Percentiles rank a stretch among this genome's conserved stretches.
Evolutionary conservation across 257 asterid genomes (phyloP).

Genomic region (Cynanchum wilfordii): DNA sequence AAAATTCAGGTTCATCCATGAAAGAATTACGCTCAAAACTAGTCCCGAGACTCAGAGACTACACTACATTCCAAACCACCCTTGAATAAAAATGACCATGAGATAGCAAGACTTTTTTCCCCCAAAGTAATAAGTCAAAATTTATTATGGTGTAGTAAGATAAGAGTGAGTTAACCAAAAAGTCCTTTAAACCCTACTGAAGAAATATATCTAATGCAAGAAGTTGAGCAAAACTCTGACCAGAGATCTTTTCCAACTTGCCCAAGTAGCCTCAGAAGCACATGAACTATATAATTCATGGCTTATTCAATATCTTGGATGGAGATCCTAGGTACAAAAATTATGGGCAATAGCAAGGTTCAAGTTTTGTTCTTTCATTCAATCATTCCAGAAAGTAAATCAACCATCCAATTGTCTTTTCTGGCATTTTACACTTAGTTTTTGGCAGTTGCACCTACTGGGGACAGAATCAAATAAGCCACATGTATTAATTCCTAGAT

Average conservation of each 20-base stretch:
- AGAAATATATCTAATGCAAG: neutral
- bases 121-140: neutral
- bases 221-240: neutral
- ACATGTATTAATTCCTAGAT: neutral
- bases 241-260: neutral
- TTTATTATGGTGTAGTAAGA: neutral
- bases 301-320: neutral
- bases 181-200: neutral
- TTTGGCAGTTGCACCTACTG: neutral
- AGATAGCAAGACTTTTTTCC: neutral
- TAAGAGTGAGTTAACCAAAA: neutral
- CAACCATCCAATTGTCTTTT: neutral
- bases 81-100: neutral
- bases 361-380: neutral
- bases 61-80: neutral
- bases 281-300: neutral
- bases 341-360: neutral
- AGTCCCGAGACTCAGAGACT: neutral
- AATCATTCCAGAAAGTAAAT: neutral
- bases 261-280: neutral
- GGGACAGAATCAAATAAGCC: neutral
- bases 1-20: neutral
- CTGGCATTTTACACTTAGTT: neutral
- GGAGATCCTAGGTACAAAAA: neutral
- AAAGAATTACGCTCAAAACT: neutral